Conservation (phyloP, 2,329 filamentous ascomycete species). For the Pestalotiopsis sp. region DNA sequence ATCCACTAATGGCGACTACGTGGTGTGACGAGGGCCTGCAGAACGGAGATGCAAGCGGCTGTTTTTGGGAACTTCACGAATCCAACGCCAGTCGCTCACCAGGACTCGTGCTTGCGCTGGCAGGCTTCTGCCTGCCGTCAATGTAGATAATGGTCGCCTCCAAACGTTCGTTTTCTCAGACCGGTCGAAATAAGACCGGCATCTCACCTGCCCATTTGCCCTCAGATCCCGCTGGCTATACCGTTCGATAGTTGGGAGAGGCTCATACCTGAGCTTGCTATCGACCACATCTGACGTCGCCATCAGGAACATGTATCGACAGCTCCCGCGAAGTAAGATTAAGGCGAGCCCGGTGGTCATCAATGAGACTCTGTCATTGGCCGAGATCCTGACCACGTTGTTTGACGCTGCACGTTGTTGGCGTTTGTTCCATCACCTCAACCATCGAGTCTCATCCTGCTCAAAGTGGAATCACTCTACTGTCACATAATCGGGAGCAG, state of each 20-base stretch:
- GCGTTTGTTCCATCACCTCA: not conserved
- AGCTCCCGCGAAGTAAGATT: constrained; percentile 1
- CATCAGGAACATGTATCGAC: constrained; percentile 11
- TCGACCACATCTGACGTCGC: not conserved
- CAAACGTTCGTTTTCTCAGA: not conserved
- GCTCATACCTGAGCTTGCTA: not conserved
- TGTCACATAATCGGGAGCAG: not conserved
- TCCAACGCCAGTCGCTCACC: not conserved
- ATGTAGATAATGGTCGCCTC: not conserved
- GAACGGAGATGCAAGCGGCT: constrained; percentile 11
- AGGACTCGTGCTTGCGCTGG: not conserved
- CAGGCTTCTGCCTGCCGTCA: constrained; percentile 2
- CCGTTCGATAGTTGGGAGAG: not conserved
- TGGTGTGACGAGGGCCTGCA: constrained; percentile 17
- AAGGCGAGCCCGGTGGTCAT: constrained; percentile 11
- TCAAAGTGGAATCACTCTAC: not conserved
- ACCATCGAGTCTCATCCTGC: not conserved
- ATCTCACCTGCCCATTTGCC: not conserved
- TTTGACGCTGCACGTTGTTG: not conserved
- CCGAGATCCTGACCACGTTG: not conserved
- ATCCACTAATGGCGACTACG: constrained; percentile 15
- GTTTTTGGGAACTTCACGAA: constrained; percentile 10
- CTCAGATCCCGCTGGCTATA: constrained; percentile 4
- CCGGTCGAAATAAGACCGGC: not conserved
- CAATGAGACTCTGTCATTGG: not conserved